Conservation (phyloP, 108 stramenopile genomes). For the Nitzschia inconspicua region DNA sequence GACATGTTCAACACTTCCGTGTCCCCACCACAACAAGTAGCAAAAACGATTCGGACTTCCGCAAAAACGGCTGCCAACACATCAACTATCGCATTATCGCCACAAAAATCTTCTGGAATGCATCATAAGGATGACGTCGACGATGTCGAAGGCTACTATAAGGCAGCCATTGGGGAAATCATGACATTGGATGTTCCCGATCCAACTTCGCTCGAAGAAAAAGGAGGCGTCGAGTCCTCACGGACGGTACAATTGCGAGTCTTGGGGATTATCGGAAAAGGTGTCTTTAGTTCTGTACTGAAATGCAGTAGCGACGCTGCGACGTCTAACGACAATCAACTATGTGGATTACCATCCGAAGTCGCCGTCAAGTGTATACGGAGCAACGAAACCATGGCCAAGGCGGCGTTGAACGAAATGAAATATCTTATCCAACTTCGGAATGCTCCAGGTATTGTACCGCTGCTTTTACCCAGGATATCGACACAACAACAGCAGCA, state of each 20-base stretch:
- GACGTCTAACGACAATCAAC: neutral
- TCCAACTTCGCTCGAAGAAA: neutral
- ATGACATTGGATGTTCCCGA: constrained; percentile 25
- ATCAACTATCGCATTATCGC: neutral
- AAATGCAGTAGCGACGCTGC: constrained; percentile 55
- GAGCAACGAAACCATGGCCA: constrained; percentile 97
- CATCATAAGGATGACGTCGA: constrained; percentile 82
- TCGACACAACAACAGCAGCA: constrained; percentile 9
- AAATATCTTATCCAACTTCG: constrained; percentile 41
- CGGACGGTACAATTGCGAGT: constrained; percentile 66
- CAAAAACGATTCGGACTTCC: neutral
- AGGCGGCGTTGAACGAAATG: constrained; percentile 85
- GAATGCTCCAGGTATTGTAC: constrained; percentile 57
- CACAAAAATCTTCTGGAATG: neutral
- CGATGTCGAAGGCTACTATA: constrained; percentile 98
- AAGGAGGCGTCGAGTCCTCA: neutral
- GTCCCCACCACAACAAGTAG: constrained; percentile 1
- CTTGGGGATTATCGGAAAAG: constrained; percentile 90
- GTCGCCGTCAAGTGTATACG: constrained; percentile 97
- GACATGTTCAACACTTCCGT: constrained; percentile 45
- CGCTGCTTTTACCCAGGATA: constrained; percentile 43
- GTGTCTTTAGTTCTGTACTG: constrained; percentile 96
- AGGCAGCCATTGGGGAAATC: constrained; percentile 82
- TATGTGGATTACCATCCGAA: constrained; percentile 35
- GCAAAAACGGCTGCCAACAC: neutral